Conservation (phyloP, 805 yeast genomes). For the Kockiozyma suomiensis region DNA sequence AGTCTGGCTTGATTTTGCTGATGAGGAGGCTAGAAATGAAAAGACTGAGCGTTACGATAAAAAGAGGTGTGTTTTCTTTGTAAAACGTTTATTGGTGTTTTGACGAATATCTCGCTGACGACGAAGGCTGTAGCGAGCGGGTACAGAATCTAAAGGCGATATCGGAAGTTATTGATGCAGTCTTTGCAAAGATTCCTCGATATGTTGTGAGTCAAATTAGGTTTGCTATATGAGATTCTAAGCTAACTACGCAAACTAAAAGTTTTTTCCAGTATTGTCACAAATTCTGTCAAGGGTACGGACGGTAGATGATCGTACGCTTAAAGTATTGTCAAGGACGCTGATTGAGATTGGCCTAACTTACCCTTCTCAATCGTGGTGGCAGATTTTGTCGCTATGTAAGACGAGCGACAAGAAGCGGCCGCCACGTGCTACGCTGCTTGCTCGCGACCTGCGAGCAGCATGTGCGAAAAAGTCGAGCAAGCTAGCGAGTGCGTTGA, state of each 20-base stretch:
- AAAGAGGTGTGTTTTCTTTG: neutral
- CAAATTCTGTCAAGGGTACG: conserved; percentile 80
- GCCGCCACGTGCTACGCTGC: conserved; percentile 38
- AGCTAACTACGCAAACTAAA: neutral
- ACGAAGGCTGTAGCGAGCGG: conserved; percentile 23
- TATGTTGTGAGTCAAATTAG: conserved; percentile 41
- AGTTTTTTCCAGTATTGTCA: conserved; percentile 82
- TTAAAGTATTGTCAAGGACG: conserved; percentile 58
- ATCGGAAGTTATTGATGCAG: conserved; percentile 39
- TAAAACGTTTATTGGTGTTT: conserved; percentile 2
- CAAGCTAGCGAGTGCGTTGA: neutral
- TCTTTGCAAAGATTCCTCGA: conserved; percentile 52
- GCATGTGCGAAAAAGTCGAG: neutral
- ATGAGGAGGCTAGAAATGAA: conserved; percentile 12
- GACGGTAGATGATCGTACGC: conserved; percentile 61
- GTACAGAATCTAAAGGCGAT: conserved; percentile 26
- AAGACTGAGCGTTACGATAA: neutral
- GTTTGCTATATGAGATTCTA: neutral
- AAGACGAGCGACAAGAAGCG: conserved; percentile 59
- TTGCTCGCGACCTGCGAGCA: conserved; percentile 39
- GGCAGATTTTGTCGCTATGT: conserved; percentile 74
- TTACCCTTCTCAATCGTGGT: conserved; percentile 83
- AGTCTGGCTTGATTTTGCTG: conserved; percentile 77
- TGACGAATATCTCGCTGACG: too few relatives aligned
- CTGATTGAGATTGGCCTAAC: conserved; percentile 57